These are phyloP conservation scores for Suillus cothurnatus DNA, from an alignment of 768 basidiomycete species.

Conservation along the genomic window DNA sequence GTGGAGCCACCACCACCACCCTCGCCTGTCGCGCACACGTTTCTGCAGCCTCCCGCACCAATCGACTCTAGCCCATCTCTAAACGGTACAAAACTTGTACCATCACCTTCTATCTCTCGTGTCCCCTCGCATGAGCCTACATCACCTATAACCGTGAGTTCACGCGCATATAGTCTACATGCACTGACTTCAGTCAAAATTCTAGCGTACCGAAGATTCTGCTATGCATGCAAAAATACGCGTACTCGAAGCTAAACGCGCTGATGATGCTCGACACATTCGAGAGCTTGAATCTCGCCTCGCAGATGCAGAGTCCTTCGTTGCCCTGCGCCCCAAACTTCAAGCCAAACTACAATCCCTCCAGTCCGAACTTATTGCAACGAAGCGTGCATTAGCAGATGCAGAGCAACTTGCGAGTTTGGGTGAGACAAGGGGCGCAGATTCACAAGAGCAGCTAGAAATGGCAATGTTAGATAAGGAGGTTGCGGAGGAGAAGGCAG, in stretches of 20 bases:
- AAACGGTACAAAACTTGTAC: slow-evolving; percentile 4
- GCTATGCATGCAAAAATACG: slow-evolving; percentile 74
- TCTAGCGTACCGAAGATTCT: slow-evolving; percentile 37
- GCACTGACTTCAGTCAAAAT: slow-evolving; percentile 15
- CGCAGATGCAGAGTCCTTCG: slow-evolving; percentile 81
- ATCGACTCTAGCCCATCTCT: slow-evolving; percentile 21
- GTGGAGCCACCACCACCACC: slow-evolving; percentile 27
- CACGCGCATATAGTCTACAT: not conserved
- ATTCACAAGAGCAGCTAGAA: slow-evolving; percentile 89
- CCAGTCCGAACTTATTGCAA: slow-evolving; percentile 76
- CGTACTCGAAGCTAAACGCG: slow-evolving; percentile 82
- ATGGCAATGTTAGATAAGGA: slow-evolving; percentile 96
- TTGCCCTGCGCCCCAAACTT: slow-evolving; percentile 84
- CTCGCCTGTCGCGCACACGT: slow-evolving; percentile 16
- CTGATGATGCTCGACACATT: slow-evolving; percentile 83
- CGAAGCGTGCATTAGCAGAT: slow-evolving; percentile 78
- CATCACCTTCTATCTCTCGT: slow-evolving; percentile 4
- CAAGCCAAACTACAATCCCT: slow-evolving; percentile 84
- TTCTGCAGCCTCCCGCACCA: slow-evolving; percentile 17
- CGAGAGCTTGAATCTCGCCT: slow-evolving; percentile 86
- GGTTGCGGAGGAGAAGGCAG: slow-evolving; percentile 91
- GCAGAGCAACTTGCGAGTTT: slow-evolving; percentile 72
- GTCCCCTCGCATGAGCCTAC: slow-evolving; percentile 20
- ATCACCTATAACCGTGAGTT: slow-evolving; percentile 27
- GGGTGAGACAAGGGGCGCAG: slow-evolving; percentile 68